Evolutionary conservation across 352 stramenopile species (phyloP).

Genomic region (Thalassiosira oceanica): DNA sequence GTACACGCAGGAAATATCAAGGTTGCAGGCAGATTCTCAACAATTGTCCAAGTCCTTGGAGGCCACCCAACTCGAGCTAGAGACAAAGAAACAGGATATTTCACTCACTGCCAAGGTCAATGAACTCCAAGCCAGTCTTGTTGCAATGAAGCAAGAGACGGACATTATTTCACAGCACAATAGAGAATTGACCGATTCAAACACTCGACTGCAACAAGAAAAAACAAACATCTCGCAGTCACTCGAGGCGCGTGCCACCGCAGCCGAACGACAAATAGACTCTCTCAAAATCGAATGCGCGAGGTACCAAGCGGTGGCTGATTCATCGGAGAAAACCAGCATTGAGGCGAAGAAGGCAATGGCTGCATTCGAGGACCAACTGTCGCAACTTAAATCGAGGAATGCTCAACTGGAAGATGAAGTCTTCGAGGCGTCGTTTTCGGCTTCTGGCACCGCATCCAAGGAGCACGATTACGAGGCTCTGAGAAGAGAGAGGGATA

Average conservation of each 20-base stretch:
- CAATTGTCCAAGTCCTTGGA: too few species aligned
- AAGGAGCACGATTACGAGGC: constrained; percentile 22
- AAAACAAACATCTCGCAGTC: constrained; percentile 8
- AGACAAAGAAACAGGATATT: too few species aligned
- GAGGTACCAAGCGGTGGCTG: constrained; percentile 19
- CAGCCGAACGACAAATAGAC: constrained; percentile 13
- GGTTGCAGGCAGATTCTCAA: too few species aligned
- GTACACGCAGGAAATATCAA: too few species aligned
- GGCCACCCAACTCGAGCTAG: too few species aligned
- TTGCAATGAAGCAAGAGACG: constrained; percentile 22
- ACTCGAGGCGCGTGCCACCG: constrained; percentile 23
- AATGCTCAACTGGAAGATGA: constrained; percentile 36
- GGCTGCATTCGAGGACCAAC: constrained; percentile 24
- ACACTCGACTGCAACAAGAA: constrained; percentile 15
- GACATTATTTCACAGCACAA: constrained; percentile 17
- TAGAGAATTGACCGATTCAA: constrained; percentile 18
- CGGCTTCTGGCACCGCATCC: background rate
- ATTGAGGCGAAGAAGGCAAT: constrained; percentile 13
- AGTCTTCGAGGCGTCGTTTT: constrained; percentile 35
- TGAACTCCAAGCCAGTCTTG: constrained; percentile 17
- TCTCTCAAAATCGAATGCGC: constrained; percentile 14
- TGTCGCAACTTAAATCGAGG: constrained; percentile 18
- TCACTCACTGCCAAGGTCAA: too few species aligned
- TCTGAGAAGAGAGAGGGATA: constrained; percentile 23
- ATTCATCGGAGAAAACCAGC: constrained; percentile 10